A percentile compares a stretch with the other conserved stretches of the same genome.
Evolutionary conservation across 345 rosid genomes (phyloP).

Genomic region (Clausena lansium): DNA sequence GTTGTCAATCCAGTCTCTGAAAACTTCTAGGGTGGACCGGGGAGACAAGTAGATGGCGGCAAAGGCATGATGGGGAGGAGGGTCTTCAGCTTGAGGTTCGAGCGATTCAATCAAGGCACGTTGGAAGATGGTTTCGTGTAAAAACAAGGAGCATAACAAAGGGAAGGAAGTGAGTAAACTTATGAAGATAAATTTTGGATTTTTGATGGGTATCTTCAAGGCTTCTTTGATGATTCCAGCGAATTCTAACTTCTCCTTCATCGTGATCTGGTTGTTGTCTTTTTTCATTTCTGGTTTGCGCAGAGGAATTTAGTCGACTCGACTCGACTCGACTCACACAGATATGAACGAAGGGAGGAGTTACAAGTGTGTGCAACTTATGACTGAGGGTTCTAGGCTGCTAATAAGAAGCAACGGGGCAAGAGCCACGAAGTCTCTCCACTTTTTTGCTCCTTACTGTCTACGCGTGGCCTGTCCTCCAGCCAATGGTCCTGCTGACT

Average conservation of each 20-base stretch:
- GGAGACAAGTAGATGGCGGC: background rate
- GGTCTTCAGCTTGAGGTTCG: background rate
- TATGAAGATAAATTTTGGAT: slow-evolving; percentile 23
- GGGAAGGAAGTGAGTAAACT: slow-evolving; percentile 30
- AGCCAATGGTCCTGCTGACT: too few relatives aligned
- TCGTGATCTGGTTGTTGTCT: slow-evolving; percentile 14
- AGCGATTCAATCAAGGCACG: slow-evolving; percentile 15
- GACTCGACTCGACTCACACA: too few relatives aligned
- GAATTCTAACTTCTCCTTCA: slow-evolving; percentile 27
- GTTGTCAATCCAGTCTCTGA: slow-evolving; percentile 7
- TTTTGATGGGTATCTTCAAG: slow-evolving; percentile 7
- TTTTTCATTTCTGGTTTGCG: background rate
- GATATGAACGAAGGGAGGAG: too few relatives aligned
- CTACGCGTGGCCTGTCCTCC: too few relatives aligned
- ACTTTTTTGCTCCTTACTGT: too few relatives aligned
- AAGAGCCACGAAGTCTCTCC: background rate
- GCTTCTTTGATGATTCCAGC: slow-evolving; percentile 28
- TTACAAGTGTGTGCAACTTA: too few relatives aligned
- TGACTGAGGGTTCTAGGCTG: too few relatives aligned
- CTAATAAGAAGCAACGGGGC: background rate
- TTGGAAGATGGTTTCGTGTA: slow-evolving; percentile 26
- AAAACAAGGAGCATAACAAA: slow-evolving; percentile 29
- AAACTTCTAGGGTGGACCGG: background rate
- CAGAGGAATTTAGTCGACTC: background rate
- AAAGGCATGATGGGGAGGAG: background rate